These are phyloP conservation scores for Flaveria robusta DNA, from an alignment of 129 eudicot genomes.

Conservation along the genomic window DNA sequence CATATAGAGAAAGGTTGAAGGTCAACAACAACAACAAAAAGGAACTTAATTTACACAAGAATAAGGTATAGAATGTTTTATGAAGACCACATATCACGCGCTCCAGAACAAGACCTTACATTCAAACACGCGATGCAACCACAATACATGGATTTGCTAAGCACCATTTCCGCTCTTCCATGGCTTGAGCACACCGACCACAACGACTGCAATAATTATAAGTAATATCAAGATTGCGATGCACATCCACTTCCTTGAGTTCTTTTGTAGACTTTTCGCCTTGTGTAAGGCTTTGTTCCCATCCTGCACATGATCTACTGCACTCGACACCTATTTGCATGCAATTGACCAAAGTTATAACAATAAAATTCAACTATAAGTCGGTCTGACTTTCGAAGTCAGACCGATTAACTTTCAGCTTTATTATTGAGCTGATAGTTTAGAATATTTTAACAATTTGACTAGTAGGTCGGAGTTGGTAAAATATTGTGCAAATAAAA, in stretches of 20 bases:
- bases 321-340: constrained; percentile 64
- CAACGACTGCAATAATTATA: constrained; percentile 57
- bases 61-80: constrained; percentile 24
- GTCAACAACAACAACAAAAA: constrained; percentile 4
- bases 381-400: background rate
- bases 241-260: constrained; percentile 95
- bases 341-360: background rate
- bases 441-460: background rate
- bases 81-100: constrained; percentile 1
- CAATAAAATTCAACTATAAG: background rate
- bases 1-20: constrained; percentile 5
- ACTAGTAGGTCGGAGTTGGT: background rate
- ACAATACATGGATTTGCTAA: constrained; percentile 30
- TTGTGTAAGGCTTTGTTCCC: constrained; percentile 78
- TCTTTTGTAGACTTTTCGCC: constrained; percentile 77
- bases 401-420: background rate
- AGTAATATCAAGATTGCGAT: constrained; percentile 80
- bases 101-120: constrained; percentile 19
- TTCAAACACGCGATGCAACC: constrained; percentile 19
- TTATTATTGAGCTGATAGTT: background rate
- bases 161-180: constrained; percentile 79
- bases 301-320: constrained; percentile 90
- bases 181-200: constrained; percentile 89
- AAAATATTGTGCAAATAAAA: background rate
- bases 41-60: constrained; percentile 41